Evolutionary conservation across 2,329 filamentous ascomycete genomes (phyloP), one percentile per base, ranked within the genome.

Genomic region (Lanzia echinophila): DNA sequence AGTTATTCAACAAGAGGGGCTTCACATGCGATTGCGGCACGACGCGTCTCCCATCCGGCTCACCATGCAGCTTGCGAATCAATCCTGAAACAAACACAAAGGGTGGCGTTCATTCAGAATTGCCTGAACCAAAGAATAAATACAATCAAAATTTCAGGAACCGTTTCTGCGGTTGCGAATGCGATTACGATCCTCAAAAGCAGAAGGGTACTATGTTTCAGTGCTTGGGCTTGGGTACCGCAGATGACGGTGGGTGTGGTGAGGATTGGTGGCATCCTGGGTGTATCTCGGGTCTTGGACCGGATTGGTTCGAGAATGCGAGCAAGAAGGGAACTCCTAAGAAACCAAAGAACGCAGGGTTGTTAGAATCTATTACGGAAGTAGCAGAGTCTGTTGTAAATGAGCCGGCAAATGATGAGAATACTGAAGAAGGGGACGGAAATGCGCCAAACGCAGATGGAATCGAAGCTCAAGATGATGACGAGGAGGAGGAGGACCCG

Each of bases 201-300:
- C 90, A 99, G 68, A 95, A 92, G 63, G 92, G 92, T 0, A 97
- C 91, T 38, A 99, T 99, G 94, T 99, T 95, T 63, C 94, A 99
- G 70, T 99, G 94, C 67, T 70, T 97, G 2, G 92, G 92, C 0
- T 74, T 97, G 1, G 90, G 90, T 1, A 86, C 83, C 0, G 77
- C 81, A 12, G 87, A 92, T 61, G 84, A 86, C 1, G 91, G 91
- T 15, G 92, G 91, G 4, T 97, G 92, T 70, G 92, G 92, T 12
- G 92, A 97, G 72, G 92, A 97, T 67, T 97, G 92, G 92, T 97
- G 90, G 79, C 92, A 97, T 72, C 90, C 92, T 0, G 90, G 94
- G 58, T 97, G 92, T 67, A 74, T 97, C 7, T 82, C 96, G 47
- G 91, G 91, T 6, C 73, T 95, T 62, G 83, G 86, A 0, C 81